Evolutionary conservation across 805 yeast genomes (phyloP).

Genomic region (Candida lessepsii): DNA sequence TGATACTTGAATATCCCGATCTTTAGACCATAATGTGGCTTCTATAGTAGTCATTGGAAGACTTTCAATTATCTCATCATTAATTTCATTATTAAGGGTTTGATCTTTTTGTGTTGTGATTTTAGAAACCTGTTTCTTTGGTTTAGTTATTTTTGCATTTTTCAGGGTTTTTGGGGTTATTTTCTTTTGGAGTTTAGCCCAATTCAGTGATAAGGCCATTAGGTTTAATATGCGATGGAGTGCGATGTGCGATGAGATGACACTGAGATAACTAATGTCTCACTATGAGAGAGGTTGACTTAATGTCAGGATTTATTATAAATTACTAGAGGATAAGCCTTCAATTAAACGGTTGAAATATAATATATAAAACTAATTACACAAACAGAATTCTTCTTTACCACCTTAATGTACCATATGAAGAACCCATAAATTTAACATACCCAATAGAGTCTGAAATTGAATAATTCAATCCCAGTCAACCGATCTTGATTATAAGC

Average conservation of each 20-base stretch:
- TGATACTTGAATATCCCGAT: conserved; percentile 18
- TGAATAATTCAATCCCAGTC: too few species aligned
- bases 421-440: too few species aligned
- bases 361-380: too few species aligned
- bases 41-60: conserved; percentile 18
- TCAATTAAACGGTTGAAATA: too few species aligned
- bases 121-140: background rate
- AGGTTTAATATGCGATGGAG: conserved; percentile 4
- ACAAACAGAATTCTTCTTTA: too few species aligned
- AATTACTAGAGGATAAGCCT: too few species aligned
- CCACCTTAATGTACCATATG: too few species aligned
- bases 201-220: conserved; percentile 24
- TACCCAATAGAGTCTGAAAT: too few species aligned
- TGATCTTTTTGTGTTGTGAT: background rate
- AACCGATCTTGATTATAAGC: too few species aligned
- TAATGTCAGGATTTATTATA: too few species aligned
- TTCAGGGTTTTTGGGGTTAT: conserved; percentile 2
- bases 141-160: background rate
- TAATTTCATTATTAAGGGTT: conserved; percentile 7
- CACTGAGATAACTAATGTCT: too few species aligned
- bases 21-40: conserved; percentile 25
- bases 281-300: too few species aligned
- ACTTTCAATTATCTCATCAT: background rate
- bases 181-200: conserved; percentile 21
- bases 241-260: conserved; percentile 2